These are phyloP conservation scores for Pulveroboletus sp. DNA, from an alignment of 768 basidiomycete genomes.

Conservation along the genomic window DNA sequence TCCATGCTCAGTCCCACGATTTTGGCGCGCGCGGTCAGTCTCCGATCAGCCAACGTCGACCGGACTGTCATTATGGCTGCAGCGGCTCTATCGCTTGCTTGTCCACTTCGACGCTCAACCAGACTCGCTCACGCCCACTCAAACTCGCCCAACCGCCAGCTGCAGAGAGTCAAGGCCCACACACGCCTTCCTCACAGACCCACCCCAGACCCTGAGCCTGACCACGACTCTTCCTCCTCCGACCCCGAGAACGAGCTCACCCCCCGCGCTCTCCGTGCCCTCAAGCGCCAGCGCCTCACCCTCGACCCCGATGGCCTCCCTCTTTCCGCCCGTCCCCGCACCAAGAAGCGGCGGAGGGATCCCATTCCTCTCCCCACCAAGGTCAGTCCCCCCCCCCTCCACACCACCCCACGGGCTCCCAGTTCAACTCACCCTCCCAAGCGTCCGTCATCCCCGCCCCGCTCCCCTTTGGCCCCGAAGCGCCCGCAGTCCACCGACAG, in stretches of 20 bases:
- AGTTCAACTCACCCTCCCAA: background rate
- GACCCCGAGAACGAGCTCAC: constrained; percentile 31
- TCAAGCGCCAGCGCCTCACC: constrained; percentile 30
- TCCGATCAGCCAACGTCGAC: constrained; percentile 16
- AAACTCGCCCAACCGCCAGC: background rate
- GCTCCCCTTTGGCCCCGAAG: constrained; percentile 5
- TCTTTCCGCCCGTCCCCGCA: constrained; percentile 9
- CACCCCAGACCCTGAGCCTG: constrained; percentile 16
- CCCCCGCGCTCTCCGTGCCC: constrained; percentile 31
- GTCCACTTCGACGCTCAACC: constrained; percentile 28
- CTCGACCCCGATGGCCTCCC: constrained; percentile 28
- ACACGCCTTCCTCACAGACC: background rate
- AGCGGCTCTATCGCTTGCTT: constrained; percentile 27
- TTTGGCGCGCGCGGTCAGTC: background rate
- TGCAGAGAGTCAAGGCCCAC: background rate
- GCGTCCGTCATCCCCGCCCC: constrained; percentile 13
- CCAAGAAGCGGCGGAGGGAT: constrained; percentile 23
- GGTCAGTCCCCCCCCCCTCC: background rate
- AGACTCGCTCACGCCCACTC: constrained; percentile 23
- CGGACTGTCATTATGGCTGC: constrained; percentile 26
- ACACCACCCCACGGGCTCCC: background rate
- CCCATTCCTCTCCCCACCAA: background rate
- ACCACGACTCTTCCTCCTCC: constrained; percentile 15
- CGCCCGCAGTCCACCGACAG: background rate
- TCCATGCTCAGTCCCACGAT: background rate